These are phyloP conservation scores for Murraya paniculata DNA, from an alignment of 345 rosid genomes.

Conservation along the genomic window DNA sequence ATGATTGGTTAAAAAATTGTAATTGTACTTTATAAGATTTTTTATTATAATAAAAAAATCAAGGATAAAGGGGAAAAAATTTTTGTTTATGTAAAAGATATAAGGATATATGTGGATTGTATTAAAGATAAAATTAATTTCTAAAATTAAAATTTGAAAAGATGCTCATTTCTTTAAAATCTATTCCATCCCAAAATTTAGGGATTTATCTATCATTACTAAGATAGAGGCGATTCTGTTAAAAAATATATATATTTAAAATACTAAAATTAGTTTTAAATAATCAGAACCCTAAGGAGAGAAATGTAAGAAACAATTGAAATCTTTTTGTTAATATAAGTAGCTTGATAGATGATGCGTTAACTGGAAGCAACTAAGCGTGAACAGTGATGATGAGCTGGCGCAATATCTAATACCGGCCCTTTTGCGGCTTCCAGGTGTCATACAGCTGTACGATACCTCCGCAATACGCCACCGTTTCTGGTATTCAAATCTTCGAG, in stretches of 20 bases:
- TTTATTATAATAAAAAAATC: too few species aligned
- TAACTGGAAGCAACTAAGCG: background rate
- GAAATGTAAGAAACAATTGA: background rate
- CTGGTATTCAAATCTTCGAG: background rate
- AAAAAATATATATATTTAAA: background rate
- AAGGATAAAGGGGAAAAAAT: too few species aligned
- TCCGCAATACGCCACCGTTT: background rate
- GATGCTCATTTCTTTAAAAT: too few species aligned
- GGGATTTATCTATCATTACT: background rate
- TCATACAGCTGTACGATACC: constrained; percentile 39
- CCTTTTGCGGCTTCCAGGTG: constrained; percentile 39
- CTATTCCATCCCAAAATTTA: too few species aligned
- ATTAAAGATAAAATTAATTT: too few species aligned
- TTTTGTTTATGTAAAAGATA: too few species aligned
- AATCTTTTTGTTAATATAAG: background rate
- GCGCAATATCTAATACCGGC: constrained; percentile 13
- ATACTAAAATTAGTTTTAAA: background rate
- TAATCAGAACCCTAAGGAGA: background rate
- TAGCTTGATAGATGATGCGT: background rate
- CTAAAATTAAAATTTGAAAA: too few species aligned
- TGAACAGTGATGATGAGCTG: constrained; percentile 31
- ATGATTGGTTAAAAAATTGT: too few species aligned
- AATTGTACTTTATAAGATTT: too few species aligned
- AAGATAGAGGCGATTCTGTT: background rate
- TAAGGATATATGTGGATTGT: too few species aligned